phyloP scores from a whole-genome alignment of 2,329 filamentous ascomycete species.

The Myriangium duriaei region DNA sequence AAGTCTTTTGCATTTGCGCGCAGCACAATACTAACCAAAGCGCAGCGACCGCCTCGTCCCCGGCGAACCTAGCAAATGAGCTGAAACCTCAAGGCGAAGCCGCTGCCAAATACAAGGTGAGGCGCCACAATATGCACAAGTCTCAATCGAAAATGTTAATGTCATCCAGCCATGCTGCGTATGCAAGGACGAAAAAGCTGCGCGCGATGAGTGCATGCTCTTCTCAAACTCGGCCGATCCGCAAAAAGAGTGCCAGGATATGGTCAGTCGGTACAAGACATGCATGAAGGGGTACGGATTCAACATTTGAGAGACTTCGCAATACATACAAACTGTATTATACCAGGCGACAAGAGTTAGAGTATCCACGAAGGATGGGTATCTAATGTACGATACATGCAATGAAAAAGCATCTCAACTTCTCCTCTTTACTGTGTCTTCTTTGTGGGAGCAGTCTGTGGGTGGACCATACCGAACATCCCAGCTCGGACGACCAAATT shows the following conservation, averaged over 20 bases:
- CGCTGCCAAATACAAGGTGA: conserved; percentile 34
- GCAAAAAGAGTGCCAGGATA: conserved; percentile 66
- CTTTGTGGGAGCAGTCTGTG: conserved; percentile 19
- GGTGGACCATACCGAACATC: conserved; percentile 16
- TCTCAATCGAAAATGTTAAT: too few species aligned
- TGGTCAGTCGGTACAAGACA: conserved; percentile 72
- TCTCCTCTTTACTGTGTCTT: conserved; percentile 26
- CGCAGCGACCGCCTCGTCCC: conserved; percentile 11
- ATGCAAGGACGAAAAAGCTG: conserved; percentile 87
- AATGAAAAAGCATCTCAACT: conserved; percentile 7
- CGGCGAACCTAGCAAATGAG: conserved; percentile 34
- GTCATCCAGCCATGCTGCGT: conserved; percentile 76
- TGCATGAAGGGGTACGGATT: conserved; percentile 95
- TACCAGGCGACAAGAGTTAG: too few species aligned
- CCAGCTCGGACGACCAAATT: conserved; percentile 51
- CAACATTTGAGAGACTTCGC: conserved; percentile 45
- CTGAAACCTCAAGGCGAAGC: conserved; percentile 28
- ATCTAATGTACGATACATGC: conserved; percentile 10
- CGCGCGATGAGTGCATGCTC: conserved; percentile 96
- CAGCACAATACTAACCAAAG: neutral
- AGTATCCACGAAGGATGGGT: too few species aligned
- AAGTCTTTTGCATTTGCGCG: neutral
- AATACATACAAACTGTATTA: too few species aligned
- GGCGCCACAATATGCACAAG: too few species aligned
- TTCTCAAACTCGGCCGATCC: conserved; percentile 80